A percentile compares a stretch with the other conserved stretches of the same genome.
phyloP scores from a whole-genome alignment of 768 basidiomycete genomes.

The Arthromyces matolae region DNA sequence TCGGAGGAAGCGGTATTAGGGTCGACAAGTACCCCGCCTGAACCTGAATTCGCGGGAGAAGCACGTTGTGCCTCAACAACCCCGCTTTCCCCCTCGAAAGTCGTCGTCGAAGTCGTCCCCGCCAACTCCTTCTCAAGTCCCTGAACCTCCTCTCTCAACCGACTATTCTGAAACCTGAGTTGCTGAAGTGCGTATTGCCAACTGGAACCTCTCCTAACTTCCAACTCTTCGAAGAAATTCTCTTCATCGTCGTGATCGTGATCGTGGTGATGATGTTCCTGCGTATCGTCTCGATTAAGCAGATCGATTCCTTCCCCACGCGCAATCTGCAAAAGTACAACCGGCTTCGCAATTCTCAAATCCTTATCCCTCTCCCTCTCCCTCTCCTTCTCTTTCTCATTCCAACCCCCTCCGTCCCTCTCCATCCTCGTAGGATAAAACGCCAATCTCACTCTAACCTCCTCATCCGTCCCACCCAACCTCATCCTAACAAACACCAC shows the following conservation, averaged over 20 bases:
- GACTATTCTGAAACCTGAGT: conserved; percentile 66
- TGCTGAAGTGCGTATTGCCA: conserved; percentile 96
- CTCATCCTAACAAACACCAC: conserved; percentile 13
- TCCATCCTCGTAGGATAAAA: conserved; percentile 24
- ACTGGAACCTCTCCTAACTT: conserved; percentile 62
- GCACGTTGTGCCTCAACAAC: background rate
- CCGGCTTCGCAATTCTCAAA: conserved; percentile 30
- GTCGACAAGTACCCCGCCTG: background rate
- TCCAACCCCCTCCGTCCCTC: background rate
- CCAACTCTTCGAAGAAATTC: conserved; percentile 72
- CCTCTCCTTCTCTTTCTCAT: conserved; percentile 9
- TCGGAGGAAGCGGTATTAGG: too few relatives aligned
- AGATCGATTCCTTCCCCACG: conserved; percentile 17
- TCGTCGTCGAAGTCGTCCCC: too few relatives aligned
- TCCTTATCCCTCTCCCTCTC: too few relatives aligned
- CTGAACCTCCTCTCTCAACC: conserved; percentile 53
- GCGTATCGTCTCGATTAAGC: background rate
- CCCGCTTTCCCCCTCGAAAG: too few relatives aligned
- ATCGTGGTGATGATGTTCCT: background rate
- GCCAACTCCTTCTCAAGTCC: conserved; percentile 28
- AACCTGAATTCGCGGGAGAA: background rate
- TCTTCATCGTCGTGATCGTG: background rate
- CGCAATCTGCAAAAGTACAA: conserved; percentile 37
- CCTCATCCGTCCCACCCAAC: conserved; percentile 20
- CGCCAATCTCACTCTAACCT: conserved; percentile 22